phyloP scores from a whole-genome alignment of 768 basidiomycete species.

The Agaricus sinodeliciosus region DNA sequence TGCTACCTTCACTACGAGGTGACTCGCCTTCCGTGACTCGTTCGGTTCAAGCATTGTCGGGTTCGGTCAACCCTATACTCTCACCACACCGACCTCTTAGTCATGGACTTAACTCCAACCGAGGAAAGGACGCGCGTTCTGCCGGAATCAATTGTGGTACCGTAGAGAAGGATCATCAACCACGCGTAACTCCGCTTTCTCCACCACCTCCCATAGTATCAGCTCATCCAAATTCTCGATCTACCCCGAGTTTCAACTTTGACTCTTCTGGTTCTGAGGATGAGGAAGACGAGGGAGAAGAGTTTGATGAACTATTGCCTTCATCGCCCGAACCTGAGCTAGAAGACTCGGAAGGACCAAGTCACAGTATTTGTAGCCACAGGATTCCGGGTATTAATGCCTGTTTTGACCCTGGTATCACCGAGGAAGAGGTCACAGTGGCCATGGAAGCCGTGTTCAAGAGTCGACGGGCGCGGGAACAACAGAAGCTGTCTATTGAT shows the following conservation, averaged over 20 bases:
- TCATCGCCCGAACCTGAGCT: conserved; percentile 9
- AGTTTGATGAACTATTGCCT: conserved; percentile 3
- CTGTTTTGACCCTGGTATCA: conserved; percentile 9
- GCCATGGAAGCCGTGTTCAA: conserved; percentile 11
- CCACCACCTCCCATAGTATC: conserved; percentile 1
- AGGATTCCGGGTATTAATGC: conserved; percentile 4
- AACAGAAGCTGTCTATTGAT: neutral
- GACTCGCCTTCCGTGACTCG: conserved; percentile 2
- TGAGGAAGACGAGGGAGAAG: neutral
- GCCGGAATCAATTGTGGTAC: neutral
- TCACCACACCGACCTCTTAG: neutral
- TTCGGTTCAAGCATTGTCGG: neutral
- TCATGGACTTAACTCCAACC: neutral
- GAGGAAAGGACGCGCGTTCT: neutral
- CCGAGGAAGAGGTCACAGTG: conserved; percentile 12
- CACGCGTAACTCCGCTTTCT: neutral
- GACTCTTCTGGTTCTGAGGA: neutral
- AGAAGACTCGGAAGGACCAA: neutral
- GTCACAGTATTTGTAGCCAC: neutral
- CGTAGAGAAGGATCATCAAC: neutral
- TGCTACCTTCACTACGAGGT: neutral
- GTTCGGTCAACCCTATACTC: neutral
- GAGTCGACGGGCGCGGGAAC: neutral
- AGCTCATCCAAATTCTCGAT: neutral
- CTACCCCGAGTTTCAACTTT: neutral